Base-by-base conservation (phyloP, 163 green algal genomes). In the Picocystis sp. region DNA sequence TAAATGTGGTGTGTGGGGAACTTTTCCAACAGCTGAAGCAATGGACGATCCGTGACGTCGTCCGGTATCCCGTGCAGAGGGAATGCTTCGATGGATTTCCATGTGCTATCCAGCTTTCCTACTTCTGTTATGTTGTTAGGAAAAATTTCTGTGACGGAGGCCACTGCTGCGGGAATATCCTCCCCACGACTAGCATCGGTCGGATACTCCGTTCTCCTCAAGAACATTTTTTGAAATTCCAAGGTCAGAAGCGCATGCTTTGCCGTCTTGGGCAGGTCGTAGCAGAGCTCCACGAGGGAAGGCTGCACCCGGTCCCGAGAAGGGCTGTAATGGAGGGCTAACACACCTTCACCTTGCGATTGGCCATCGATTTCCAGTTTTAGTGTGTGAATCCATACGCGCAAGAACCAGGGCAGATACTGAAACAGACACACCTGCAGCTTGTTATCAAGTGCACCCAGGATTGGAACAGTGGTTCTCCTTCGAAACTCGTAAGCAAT, bases 391-490 rank as follows among this genome's bases (percentile, higher is more conserved):
- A 82, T 29, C 61, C 73, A 82, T 6, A 84, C 44, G 14, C 61
- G 44, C 1, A 93, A 55, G 52, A 76, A 81, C 83, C 83, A 93
- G 0, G 83, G 83, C 22, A 94, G 50, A 22, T 73, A 45, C 57
- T 92, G 83, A 33, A 87, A 69, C 2, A 91, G 23, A 50, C 77
- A 80, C 43, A 92, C 47, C 19, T 63, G 52, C 14, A 24, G 13
- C 22, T 58, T 56, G 19, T 33, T 9, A 10, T 38, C 29, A 38
- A 8, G 29, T 5, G 29, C 29, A 38, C 29, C 29, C 5, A 38
- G 29, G 29, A 38, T 38, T 8, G 29, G 29, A 38, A 38, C 29
- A 38, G 29, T 38, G 29, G 29, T 38, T 8, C 29, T 38, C 29
- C 29, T 38, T 8, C 29, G 5, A 8, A 38, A 38, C 29, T 38